Evolutionary conservation across 352 stramenopile species (phyloP).

Genomic region (Pythium chondricola): DNA sequence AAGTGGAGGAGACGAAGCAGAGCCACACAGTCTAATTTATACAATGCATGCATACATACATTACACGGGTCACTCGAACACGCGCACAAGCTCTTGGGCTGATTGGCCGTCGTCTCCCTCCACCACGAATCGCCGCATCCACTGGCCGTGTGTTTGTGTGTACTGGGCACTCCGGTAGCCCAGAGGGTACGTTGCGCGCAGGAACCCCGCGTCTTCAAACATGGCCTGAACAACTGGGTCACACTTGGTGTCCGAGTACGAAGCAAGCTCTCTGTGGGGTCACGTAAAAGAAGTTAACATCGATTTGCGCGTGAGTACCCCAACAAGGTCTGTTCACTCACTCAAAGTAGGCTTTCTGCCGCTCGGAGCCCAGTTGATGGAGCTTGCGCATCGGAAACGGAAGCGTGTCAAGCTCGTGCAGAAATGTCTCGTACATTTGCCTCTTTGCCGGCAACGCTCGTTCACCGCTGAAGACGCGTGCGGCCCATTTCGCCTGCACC

Average conservation of each 20-base stretch:
- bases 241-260: conserved; percentile 23
- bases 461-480: conserved; percentile 41
- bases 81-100: conserved; percentile 16
- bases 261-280: conserved; percentile 18
- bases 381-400: conserved; percentile 48
- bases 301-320: no score
- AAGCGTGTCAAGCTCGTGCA: conserved; percentile 31
- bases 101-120: background rate
- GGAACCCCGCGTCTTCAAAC: conserved; percentile 49
- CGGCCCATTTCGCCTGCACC: conserved; percentile 67
- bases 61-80: conserved; percentile 16
- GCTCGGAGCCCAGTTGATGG: conserved; percentile 51
- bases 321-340: background rate
- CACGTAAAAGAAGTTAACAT: background rate
- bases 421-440: conserved; percentile 65
- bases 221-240: conserved; percentile 52
- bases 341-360: conserved; percentile 18
- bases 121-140: conserved; percentile 17
- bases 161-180: conserved; percentile 63
- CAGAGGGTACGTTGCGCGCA: conserved; percentile 53
- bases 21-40: no score
- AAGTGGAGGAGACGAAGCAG: no score
- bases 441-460: conserved; percentile 44
- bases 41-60: no score
- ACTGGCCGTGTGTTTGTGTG: conserved; percentile 25